These are phyloP conservation scores for Pholiota adiposa DNA, from an alignment of 1,284 basidiomycete species.

Conservation along the genomic window DNA sequence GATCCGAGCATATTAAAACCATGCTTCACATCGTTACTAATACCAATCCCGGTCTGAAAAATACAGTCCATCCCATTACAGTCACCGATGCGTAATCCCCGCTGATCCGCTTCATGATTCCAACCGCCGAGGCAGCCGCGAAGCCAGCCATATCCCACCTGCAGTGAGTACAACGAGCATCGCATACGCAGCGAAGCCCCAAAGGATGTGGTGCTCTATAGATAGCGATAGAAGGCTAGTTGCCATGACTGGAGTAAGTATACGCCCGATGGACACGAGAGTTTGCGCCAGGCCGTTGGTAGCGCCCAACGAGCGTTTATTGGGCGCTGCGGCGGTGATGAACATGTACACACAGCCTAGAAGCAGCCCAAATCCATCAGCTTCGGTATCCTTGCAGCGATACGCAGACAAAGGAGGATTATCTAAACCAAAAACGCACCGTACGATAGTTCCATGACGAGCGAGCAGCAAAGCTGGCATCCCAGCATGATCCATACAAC, in stretches of 20 bases:
- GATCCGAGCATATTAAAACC: too few species aligned
- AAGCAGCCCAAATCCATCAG: neutral
- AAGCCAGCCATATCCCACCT: conserved; percentile 20
- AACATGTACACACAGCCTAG: conserved; percentile 36
- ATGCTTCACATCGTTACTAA: too few species aligned
- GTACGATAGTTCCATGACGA: conserved; percentile 31
- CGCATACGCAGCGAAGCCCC: conserved; percentile 26
- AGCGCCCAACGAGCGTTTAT: conserved; percentile 32
- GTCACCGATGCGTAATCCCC: too few species aligned
- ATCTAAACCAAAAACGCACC: conserved; percentile 31
- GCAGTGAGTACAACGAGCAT: conserved; percentile 17
- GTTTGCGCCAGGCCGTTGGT: conserved; percentile 35
- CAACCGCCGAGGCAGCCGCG: conserved; percentile 17
- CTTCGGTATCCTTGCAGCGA: neutral
- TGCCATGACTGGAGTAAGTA: conserved; percentile 22
- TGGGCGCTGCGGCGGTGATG: conserved; percentile 36
- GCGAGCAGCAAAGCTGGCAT: conserved; percentile 29
- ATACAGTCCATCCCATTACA: too few species aligned
- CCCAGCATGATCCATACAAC: conserved; percentile 39
- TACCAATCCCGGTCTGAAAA: too few species aligned
- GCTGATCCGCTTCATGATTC: too few species aligned
- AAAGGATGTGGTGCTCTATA: conserved; percentile 24
- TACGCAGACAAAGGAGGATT: neutral
- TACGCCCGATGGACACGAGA: conserved; percentile 27
- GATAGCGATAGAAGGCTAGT: conserved; percentile 27